A percentile compares a stretch with the other conserved stretches of the same genome.
phyloP scores from a whole-genome alignment of 345 rosid species.

The Lumnitzera littorea region DNA sequence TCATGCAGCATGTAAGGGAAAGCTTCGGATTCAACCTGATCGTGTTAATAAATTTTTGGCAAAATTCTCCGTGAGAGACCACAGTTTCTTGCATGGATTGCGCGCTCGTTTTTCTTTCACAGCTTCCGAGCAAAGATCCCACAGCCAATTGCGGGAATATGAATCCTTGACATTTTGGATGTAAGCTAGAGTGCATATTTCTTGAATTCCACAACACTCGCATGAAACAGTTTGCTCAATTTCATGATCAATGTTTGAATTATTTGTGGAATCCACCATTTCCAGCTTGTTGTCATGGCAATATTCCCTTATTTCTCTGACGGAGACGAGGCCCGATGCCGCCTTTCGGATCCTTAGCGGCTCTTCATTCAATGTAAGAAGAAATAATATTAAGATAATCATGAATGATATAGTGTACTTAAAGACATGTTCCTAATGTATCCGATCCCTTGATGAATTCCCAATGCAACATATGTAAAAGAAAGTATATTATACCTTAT shows the following conservation, averaged over 20 bases:
- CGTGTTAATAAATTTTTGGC: slow-evolving; percentile 29
- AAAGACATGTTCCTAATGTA: too few species aligned
- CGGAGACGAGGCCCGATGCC: too few species aligned
- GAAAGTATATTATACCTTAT: too few species aligned
- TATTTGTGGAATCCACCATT: too few species aligned
- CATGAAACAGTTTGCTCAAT: slow-evolving; percentile 28
- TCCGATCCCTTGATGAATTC: too few species aligned
- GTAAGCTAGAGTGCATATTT: slow-evolving; percentile 37
- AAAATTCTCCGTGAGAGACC: slow-evolving; percentile 29
- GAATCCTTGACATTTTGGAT: slow-evolving; percentile 19
- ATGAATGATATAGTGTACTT: too few species aligned
- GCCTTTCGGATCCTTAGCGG: too few species aligned
- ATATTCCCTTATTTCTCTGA: too few species aligned
- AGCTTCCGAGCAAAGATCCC: slow-evolving; percentile 50
- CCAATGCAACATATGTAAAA: too few species aligned
- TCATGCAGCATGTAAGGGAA: slow-evolving; percentile 33
- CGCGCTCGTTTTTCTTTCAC: slow-evolving; percentile 25
- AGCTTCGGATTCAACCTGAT: slow-evolving; percentile 31
- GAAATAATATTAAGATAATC: too few species aligned
- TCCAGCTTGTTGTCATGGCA: too few species aligned
- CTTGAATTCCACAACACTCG: slow-evolving; percentile 40
- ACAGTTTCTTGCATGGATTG: slow-evolving; percentile 29
- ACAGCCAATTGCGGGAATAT: slow-evolving; percentile 34
- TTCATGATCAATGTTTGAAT: slow-evolving; percentile 4
- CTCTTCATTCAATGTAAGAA: too few species aligned